A percentile compares a stretch with the other conserved stretches of the same genome.
Evolutionary conservation across 1,284 basidiomycete species (phyloP).

Genomic region (Cryptococcus hybrid): DNA sequence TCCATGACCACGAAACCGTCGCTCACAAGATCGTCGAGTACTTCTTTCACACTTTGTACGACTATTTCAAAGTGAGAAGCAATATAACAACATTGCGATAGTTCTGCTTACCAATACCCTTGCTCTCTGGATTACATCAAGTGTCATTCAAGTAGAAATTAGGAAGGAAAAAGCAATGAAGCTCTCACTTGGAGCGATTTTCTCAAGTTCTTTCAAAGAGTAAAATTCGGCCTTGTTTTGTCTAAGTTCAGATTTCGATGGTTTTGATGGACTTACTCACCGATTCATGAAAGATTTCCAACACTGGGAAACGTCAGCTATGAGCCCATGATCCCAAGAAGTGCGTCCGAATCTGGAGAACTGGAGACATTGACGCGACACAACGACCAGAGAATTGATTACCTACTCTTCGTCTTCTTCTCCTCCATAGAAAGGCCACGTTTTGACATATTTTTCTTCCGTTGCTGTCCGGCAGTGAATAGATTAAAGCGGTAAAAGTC

Average conservation of each 20-base stretch:
- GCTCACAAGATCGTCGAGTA: slow-evolving; percentile 75
- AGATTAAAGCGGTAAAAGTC: too few relatives aligned
- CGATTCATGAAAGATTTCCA: slow-evolving; percentile 87
- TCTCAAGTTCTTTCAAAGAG: slow-evolving; percentile 84
- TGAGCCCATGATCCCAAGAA: not conserved
- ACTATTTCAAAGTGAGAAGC: slow-evolving; percentile 55
- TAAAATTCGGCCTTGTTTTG: slow-evolving; percentile 73
- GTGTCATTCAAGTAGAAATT: not conserved
- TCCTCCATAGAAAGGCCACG: slow-evolving; percentile 46
- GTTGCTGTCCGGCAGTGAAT: too few relatives aligned
- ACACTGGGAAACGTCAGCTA: slow-evolving; percentile 40
- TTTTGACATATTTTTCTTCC: slow-evolving; percentile 35
- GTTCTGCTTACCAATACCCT: slow-evolving; percentile 70
- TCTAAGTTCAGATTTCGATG: not conserved
- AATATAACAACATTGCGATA: not conserved
- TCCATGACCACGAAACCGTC: slow-evolving; percentile 78
- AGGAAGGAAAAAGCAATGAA: not conserved
- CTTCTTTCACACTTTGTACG: slow-evolving; percentile 82
- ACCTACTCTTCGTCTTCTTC: slow-evolving; percentile 46
- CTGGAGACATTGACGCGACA: not conserved
- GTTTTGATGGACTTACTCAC: slow-evolving; percentile 48
- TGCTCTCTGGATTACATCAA: slow-evolving; percentile 60
- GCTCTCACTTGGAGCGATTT: slow-evolving; percentile 52
- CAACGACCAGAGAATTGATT: not conserved
- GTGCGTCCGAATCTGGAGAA: too few relatives aligned